Conservation (phyloP, 2,329 filamentous ascomycete genomes). For the Diatrype stigma region DNA sequence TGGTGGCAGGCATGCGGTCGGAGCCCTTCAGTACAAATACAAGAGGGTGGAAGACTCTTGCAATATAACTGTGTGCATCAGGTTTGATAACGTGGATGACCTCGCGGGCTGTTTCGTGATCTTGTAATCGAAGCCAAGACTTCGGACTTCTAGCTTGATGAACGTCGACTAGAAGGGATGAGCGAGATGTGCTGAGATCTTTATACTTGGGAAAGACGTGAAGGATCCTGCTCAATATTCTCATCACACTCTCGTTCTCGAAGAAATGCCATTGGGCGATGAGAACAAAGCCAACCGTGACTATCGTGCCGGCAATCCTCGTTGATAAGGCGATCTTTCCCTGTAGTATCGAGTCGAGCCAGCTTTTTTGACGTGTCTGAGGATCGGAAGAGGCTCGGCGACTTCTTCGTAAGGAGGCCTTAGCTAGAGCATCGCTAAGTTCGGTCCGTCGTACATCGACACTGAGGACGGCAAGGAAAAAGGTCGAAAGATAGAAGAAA, state of each 20-base stretch:
- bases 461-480: conserved; percentile 74
- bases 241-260: conserved; percentile 48
- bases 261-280: conserved; percentile 77
- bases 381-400: conserved; percentile 19
- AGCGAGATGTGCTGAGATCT: conserved; percentile 20
- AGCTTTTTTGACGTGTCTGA: conserved; percentile 43
- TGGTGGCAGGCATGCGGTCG: conserved; percentile 55
- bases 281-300: conserved; percentile 68
- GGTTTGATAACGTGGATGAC: conserved; percentile 75
- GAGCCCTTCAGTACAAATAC: conserved; percentile 68
- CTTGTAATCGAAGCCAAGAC: conserved; percentile 73
- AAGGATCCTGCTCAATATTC: conserved; percentile 31
- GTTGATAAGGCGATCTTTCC: conserved; percentile 67
- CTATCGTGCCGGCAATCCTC: conserved; percentile 68
- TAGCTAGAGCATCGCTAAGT: conserved; percentile 66
- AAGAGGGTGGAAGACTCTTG: conserved; percentile 69
- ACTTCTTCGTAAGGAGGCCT: conserved; percentile 40
- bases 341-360: conserved; percentile 58
- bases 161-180: conserved; percentile 52
- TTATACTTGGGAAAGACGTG: conserved; percentile 24
- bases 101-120: conserved; percentile 73
- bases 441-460: conserved; percentile 75
- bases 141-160: conserved; percentile 73
- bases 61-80: conserved; percentile 65
- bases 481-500: conserved; percentile 73